Conservation (phyloP, 1,284 basidiomycete genomes). For the Melampsora americana region DNA sequence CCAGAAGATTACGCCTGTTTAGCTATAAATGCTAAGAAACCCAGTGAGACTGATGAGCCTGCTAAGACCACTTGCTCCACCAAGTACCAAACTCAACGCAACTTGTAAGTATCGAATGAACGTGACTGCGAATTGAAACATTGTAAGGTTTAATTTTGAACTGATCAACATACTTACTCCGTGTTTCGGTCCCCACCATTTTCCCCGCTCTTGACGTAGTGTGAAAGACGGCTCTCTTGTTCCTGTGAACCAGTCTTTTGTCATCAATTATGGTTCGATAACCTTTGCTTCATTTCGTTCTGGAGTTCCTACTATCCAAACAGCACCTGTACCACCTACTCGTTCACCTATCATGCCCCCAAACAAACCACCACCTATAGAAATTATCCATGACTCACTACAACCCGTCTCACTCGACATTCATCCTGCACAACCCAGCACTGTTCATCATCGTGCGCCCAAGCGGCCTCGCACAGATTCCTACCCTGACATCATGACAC, state of each 20-base stretch:
- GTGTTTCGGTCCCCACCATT: neutral
- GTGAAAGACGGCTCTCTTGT: constrained; percentile 23
- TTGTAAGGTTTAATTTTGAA: neutral
- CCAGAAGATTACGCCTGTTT: constrained; percentile 34
- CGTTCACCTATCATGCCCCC: neutral
- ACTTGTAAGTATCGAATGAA: too few relatives aligned
- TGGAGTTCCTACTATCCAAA: neutral
- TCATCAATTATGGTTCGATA: constrained; percentile 31
- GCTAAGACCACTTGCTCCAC: too few relatives aligned
- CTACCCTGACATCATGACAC: constrained; percentile 21
- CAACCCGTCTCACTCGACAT: constrained; percentile 20
- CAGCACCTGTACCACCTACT: neutral
- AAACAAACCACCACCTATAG: constrained; percentile 14
- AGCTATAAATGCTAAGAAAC: constrained; percentile 28
- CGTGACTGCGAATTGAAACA: too few relatives aligned
- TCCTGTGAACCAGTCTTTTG: constrained; percentile 19
- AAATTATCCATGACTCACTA: constrained; percentile 8
- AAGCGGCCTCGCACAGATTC: constrained; percentile 27
- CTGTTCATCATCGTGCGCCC: neutral
- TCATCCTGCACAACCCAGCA: constrained; percentile 16
- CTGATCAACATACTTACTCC: neutral
- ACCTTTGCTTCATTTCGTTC: constrained; percentile 37
- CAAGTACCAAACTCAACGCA: too few relatives aligned
- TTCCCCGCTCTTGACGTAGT: neutral
- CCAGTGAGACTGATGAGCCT: too few relatives aligned